Evolutionary conservation across 495 filamentous ascomycete species (phyloP), one percentile per base, ranked within the genome.

Genomic region (Hypoxylon lienhwacheense): DNA sequence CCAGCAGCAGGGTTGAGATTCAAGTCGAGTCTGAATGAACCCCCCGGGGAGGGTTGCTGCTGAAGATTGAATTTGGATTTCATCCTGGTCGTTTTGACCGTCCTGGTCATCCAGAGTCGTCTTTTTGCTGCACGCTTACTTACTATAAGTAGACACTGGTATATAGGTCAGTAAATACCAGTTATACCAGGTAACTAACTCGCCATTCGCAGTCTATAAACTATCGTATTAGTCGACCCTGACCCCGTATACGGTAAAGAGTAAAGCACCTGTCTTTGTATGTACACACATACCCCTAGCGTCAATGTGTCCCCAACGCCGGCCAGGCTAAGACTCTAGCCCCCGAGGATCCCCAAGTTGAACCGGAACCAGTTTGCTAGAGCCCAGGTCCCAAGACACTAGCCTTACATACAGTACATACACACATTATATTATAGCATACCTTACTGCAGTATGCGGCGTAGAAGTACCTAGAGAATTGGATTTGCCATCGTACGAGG

Each of bases 41-140:
- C 35, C 48, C 44, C 12, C 26, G 5, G 34, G 33, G 34, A 14
- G 31, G 14, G 14, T 37, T 28, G 45, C 33, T 35, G 39, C 45
- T 50, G 45, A 43, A 55, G 34, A 48, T 54, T 52, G 57, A 55
- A 61, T 55, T 61, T 55, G 58, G 58, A 61, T 61, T 55, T 55
- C 47, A 58, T 58, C 54, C 54, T 58, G 41, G 54, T 52, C 37
- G 28, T 46, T 29, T 29, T 14, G 22, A 4, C 7, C 25, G 25
- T 41, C 37, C 37, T 41, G 20, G 34, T 47, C 29, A 14, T 52
- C 21, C 34, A 39, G 39, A 35, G 4, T 42, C 14, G 11, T 26
- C 7, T 41, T 35, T n/a, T 51, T 53, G 40, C 57, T 61, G 56
- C 56, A 60, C 35, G 56, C 37, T 34, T 51, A 40, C 49, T n/a